Evolutionary conservation across 2,329 filamentous ascomycete species (phyloP).

Genomic region (Fusarium anthophilum): DNA sequence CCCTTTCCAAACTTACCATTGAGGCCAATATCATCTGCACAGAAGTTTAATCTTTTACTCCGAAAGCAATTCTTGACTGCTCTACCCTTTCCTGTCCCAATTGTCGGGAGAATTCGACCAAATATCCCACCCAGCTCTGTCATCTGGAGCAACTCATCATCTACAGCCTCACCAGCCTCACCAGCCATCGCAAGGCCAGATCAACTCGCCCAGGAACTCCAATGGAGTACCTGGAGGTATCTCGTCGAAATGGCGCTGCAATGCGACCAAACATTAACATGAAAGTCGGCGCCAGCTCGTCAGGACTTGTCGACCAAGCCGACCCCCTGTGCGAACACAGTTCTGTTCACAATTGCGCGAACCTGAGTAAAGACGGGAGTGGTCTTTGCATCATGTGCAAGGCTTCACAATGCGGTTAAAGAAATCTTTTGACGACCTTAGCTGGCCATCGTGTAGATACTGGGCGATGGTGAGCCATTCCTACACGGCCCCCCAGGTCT

Average conservation of each 20-base stretch:
- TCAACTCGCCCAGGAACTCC: neutral
- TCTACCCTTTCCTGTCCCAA: neutral
- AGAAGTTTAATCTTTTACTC: neutral
- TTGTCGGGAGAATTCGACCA: neutral
- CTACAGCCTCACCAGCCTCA: neutral
- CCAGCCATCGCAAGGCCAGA: neutral
- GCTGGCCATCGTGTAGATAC: neutral
- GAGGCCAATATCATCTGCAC: neutral
- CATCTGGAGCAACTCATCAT: neutral
- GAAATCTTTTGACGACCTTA: neutral
- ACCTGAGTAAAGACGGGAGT: constrained; percentile 27
- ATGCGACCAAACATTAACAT: constrained; percentile 3
- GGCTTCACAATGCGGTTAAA: neutral
- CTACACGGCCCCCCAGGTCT: neutral
- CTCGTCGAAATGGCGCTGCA: neutral
- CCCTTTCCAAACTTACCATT: neutral
- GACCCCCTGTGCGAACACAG: constrained; percentile 39
- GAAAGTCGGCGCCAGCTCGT: neutral
- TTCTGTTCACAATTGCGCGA: constrained; percentile 37
- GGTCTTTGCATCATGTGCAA: constrained; percentile 39
- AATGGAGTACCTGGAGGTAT: constrained; percentile 6
- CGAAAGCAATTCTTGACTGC: neutral
- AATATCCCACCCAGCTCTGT: constrained; percentile 4
- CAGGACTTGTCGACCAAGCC: constrained; percentile 32
- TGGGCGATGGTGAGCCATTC: neutral